These are phyloP conservation scores for Tribonema minus DNA, from an alignment of 108 stramenopile genomes.

Conservation along the genomic window DNA sequence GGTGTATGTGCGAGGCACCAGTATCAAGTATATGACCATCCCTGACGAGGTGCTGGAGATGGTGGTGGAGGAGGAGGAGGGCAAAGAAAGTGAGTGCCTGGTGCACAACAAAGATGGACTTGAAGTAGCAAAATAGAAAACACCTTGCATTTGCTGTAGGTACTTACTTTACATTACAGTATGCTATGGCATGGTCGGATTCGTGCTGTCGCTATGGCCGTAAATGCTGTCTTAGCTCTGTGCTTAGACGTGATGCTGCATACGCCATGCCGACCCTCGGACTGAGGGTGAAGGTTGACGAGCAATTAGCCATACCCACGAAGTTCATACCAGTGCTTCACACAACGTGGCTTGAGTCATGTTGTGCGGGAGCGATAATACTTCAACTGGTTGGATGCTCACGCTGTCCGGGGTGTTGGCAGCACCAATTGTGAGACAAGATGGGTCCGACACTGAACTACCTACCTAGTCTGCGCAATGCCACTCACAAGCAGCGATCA, in stretches of 20 bases:
- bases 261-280: neutral
- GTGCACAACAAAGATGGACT: neutral
- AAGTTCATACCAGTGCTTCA: too few species aligned
- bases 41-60: slow-evolving; percentile 83
- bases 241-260: neutral
- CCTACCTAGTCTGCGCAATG: too few species aligned
- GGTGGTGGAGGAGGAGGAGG: slow-evolving; percentile 71
- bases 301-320: too few species aligned
- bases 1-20: slow-evolving; percentile 91
- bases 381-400: too few species aligned
- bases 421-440: too few species aligned
- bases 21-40: slow-evolving; percentile 89
- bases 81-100: slow-evolving; percentile 47
- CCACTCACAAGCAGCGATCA: too few species aligned
- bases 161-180: neutral
- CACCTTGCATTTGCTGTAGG: neutral
- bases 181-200: neutral
- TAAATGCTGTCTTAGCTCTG: neutral
- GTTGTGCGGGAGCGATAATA: too few species aligned
- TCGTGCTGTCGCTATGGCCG: neutral
- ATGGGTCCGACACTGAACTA: too few species aligned
- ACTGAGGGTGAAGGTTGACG: too few species aligned
- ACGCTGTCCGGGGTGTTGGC: too few species aligned
- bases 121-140: neutral
- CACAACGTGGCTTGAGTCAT: too few species aligned